These are phyloP conservation scores for Haplosporangium gracile DNA, from an alignment of 192 early-diverging fungal species.

Conservation along the genomic window DNA sequence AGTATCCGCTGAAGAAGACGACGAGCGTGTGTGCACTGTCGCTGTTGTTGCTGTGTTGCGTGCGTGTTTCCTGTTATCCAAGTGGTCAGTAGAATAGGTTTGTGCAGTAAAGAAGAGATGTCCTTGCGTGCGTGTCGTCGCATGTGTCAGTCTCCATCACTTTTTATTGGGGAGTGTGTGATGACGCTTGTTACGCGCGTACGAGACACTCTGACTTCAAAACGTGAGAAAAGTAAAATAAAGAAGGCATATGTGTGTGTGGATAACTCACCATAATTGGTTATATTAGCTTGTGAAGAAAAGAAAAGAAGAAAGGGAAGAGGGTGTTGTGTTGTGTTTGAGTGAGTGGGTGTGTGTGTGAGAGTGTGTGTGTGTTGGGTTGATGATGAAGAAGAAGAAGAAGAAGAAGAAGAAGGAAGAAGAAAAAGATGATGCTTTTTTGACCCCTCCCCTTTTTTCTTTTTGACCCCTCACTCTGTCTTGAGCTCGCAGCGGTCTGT, in stretches of 20 bases:
- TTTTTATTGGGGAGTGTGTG: neutral
- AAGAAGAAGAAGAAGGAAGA: neutral
- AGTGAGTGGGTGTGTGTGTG: neutral
- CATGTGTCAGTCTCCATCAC: neutral
- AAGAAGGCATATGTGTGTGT: neutral
- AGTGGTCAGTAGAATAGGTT: neutral
- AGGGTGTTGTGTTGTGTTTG: neutral
- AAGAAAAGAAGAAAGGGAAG: neutral
- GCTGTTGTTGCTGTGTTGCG: neutral
- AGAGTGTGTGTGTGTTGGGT: neutral
- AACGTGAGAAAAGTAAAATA: neutral
- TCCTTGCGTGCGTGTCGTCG: neutral
- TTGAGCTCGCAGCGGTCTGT: neutral
- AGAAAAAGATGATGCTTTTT: constrained; percentile 6
- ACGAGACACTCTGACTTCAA: neutral
- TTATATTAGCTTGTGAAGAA: neutral
- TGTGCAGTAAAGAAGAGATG: neutral
- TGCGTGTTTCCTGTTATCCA: neutral
- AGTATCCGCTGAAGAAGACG: neutral
- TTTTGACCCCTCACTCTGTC: neutral
- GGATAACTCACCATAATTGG: constrained; percentile 33
- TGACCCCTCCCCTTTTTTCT: neutral
- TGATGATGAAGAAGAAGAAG: neutral
- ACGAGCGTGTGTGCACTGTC: neutral
- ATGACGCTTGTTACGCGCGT: constrained; percentile 23